Conservation (phyloP, 2,329 filamentous ascomycete genomes). For the Blastomyces gilchristii region DNA sequence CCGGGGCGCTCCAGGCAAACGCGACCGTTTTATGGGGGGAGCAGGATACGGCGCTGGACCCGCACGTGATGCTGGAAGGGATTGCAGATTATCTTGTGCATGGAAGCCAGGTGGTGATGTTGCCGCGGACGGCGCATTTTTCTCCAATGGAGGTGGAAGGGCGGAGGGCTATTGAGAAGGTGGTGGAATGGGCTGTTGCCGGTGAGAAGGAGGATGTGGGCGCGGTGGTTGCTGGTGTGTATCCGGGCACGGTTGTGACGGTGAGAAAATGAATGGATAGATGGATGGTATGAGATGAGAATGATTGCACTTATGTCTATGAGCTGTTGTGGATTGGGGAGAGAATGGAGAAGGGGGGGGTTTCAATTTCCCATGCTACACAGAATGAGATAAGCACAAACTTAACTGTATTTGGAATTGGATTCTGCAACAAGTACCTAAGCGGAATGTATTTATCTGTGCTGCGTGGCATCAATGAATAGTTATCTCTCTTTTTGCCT, state of each 20-base stretch:
- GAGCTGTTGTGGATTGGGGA: background rate
- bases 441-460: background rate
- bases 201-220: constrained; percentile 31
- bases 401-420: background rate
- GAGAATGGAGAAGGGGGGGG: background rate
- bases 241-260: constrained; percentile 25
- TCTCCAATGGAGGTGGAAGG: constrained; percentile 41
- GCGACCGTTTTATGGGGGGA: constrained; percentile 46
- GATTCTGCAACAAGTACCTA: background rate
- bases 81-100: constrained; percentile 42
- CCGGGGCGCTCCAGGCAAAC: constrained; percentile 42
- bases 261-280: constrained; percentile 23
- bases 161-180: constrained; percentile 33
- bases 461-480: background rate
- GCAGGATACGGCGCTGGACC: constrained; percentile 43
- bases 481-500: background rate
- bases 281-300: background rate
- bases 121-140: constrained; percentile 46
- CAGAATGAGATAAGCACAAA: background rate
- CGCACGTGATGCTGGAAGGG: constrained; percentile 41
- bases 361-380: background rate
- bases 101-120: constrained; percentile 41
- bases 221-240: constrained; percentile 22
- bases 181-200: constrained; percentile 30
- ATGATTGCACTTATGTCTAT: background rate